These are phyloP conservation scores for Fusarium longipes DNA, from an alignment of 2,329 filamentous ascomycete genomes.

Conservation along the genomic window DNA sequence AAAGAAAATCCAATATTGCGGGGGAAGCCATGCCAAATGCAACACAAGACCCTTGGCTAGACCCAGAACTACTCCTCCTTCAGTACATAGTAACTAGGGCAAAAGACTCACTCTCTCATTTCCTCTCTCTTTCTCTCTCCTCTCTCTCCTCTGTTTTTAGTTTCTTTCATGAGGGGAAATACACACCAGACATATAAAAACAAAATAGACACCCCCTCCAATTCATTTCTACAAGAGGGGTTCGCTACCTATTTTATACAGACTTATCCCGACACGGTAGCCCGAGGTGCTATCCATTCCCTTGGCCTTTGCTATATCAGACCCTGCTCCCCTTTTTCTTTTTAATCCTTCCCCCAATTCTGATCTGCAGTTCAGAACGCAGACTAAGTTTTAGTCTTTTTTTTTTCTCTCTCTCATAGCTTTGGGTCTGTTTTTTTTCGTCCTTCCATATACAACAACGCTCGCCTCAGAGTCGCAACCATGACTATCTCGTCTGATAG, in stretches of 20 bases:
- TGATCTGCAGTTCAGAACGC: constrained; percentile 19
- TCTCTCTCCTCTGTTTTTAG: background rate
- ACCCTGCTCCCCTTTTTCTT: constrained; percentile 13
- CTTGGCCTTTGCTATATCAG: constrained; percentile 34
- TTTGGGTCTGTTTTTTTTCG: background rate
- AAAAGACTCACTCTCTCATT: constrained; percentile 12
- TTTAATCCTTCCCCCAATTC: background rate
- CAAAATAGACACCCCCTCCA: constrained; percentile 1
- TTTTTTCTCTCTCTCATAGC: background rate
- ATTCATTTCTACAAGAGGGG: constrained; percentile 23
- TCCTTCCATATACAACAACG: background rate
- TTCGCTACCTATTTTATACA: background rate
- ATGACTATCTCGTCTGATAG: constrained; percentile 42
- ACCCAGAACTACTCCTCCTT: background rate
- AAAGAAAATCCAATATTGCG: constrained; percentile 35
- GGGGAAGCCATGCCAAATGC: constrained; percentile 15
- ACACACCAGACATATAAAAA: background rate
- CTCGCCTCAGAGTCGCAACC: background rate
- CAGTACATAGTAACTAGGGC: constrained; percentile 17
- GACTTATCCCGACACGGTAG: constrained; percentile 38
- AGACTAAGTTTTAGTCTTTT: constrained; percentile 13
- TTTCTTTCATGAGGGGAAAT: constrained; percentile 40
- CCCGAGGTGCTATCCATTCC: constrained; percentile 39
- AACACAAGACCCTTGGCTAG: constrained; percentile 10
- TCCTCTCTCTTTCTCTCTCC: background rate